Conservation (phyloP, 768 basidiomycete genomes). For the Amanita polypyramis region DNA sequence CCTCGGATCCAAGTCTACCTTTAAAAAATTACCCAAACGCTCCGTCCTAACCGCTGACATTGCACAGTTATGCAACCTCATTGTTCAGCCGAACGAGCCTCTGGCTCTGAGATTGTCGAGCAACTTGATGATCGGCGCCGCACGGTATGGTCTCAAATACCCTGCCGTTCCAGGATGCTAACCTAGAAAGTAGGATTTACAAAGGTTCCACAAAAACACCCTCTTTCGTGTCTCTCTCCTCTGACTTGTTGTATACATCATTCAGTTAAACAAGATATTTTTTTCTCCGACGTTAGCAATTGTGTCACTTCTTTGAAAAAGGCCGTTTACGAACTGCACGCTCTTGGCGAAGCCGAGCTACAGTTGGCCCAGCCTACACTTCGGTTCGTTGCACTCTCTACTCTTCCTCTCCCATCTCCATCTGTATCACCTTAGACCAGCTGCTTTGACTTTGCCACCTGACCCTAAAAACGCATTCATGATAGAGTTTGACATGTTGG, state of each 20-base stretch:
- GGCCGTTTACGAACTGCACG: constrained; percentile 54
- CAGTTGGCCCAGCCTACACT: constrained; percentile 64
- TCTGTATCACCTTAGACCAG: constrained; percentile 24
- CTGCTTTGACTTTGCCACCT: constrained; percentile 39
- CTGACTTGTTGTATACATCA: not conserved
- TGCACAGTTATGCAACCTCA: constrained; percentile 66
- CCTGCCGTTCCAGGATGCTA: not conserved
- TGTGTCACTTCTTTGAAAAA: constrained; percentile 76
- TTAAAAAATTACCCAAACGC: constrained; percentile 73
- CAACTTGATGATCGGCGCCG: constrained; percentile 83
- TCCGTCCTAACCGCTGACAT: constrained; percentile 85
- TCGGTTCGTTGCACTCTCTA: constrained; percentile 30
- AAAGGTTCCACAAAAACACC: constrained; percentile 23
- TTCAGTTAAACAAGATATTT: constrained; percentile 76
- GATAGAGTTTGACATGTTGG: constrained; percentile 56
- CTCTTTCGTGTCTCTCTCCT: not conserved
- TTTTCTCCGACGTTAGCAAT: constrained; percentile 67
- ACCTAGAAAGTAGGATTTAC: constrained; percentile 22
- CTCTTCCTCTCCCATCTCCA: not conserved
- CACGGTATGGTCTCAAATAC: constrained; percentile 39
- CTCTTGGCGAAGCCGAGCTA: constrained; percentile 38
- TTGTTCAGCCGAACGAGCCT: constrained; percentile 76
- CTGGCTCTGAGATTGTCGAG: constrained; percentile 81
- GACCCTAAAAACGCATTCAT: constrained; percentile 39
- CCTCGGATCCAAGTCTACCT: constrained; percentile 76